Conservation (phyloP, 2,329 filamentous ascomycete species). For the Penicillium janthinellum region DNA sequence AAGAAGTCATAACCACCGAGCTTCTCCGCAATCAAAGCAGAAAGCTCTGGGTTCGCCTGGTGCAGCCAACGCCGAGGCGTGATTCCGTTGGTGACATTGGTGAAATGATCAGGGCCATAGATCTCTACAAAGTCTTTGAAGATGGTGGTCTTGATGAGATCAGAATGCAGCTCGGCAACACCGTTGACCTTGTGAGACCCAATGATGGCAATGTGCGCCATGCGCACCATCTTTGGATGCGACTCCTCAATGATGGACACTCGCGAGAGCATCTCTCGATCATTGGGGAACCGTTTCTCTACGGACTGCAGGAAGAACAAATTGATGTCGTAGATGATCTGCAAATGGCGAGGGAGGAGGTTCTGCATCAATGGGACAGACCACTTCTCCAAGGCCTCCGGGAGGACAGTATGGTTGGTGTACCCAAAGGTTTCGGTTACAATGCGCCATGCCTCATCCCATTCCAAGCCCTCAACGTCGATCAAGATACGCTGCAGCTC, state of each 20-base stretch:
- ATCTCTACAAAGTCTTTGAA: constrained; percentile 98
- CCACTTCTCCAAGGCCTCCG: constrained; percentile 98
- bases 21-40: constrained; percentile 89
- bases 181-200: constrained; percentile 99
- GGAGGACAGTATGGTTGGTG: constrained; percentile 97
- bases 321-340: constrained; percentile 99
- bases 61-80: constrained; percentile 95
- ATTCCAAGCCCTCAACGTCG: constrained; percentile 86
- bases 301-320: constrained; percentile 87
- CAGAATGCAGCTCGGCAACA: constrained; percentile 95
- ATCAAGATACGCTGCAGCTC: constrained; percentile 91
- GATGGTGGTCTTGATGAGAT: constrained; percentile 97
- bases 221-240: constrained; percentile 95
- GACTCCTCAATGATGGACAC: constrained; percentile 99
- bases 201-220: constrained; percentile 93
- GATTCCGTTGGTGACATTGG: constrained; percentile 97
- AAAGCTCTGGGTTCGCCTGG: constrained; percentile 92
- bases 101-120: constrained; percentile 96
- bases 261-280: constrained; percentile 78
- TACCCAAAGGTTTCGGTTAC: constrained; percentile 83
- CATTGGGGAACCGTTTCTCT: constrained; percentile 85
- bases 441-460: constrained; percentile 89
- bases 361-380: constrained; percentile 90
- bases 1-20: constrained; percentile 80
- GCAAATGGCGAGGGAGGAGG: constrained; percentile 86